A percentile compares a stretch with the other conserved stretches of the same genome.
Evolutionary conservation across 1,284 basidiomycete species (phyloP).

Genomic region (Trichosporon coremiiforme): DNA sequence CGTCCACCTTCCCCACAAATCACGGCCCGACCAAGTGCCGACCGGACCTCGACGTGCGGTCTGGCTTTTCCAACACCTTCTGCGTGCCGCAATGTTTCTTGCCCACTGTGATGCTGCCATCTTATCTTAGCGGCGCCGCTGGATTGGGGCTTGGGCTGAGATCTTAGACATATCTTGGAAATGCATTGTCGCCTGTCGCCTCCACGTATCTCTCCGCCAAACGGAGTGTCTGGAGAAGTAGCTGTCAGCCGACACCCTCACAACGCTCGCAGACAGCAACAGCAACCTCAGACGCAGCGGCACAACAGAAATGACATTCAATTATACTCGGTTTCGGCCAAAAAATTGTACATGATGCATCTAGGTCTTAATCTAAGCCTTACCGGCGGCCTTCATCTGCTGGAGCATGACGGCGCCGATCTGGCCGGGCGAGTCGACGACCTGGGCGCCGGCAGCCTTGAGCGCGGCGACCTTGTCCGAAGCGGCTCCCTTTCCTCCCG

Average conservation of each 20-base stretch:
- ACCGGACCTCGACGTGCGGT: neutral
- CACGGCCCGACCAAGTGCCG: constrained; percentile 10
- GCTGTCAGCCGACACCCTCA: neutral
- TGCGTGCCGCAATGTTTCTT: neutral
- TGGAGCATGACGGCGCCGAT: constrained; percentile 85
- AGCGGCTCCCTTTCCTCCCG: constrained; percentile 96
- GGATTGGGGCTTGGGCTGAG: neutral
- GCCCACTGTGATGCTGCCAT: neutral
- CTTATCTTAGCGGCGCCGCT: neutral
- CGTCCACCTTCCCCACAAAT: neutral
- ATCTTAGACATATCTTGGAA: neutral
- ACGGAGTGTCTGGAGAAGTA: neutral
- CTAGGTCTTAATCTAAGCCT: constrained; percentile 61
- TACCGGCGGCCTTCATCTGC: constrained; percentile 82
- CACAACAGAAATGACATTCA: constrained; percentile 15
- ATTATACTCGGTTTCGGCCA: neutral
- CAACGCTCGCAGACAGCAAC: too few species aligned
- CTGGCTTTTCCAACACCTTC: constrained; percentile 5
- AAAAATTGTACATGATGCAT: constrained; percentile 16
- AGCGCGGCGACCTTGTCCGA: constrained; percentile 95
- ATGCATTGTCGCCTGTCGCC: neutral
- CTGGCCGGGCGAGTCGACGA: constrained; percentile 95
- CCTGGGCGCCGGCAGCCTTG: constrained; percentile 86
- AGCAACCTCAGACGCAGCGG: neutral
- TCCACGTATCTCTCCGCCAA: neutral